A percentile compares a stretch with the other conserved stretches of the same genome.
Evolutionary conservation across 768 basidiomycete species (phyloP).

Genomic region (Leccinellum albellum): DNA sequence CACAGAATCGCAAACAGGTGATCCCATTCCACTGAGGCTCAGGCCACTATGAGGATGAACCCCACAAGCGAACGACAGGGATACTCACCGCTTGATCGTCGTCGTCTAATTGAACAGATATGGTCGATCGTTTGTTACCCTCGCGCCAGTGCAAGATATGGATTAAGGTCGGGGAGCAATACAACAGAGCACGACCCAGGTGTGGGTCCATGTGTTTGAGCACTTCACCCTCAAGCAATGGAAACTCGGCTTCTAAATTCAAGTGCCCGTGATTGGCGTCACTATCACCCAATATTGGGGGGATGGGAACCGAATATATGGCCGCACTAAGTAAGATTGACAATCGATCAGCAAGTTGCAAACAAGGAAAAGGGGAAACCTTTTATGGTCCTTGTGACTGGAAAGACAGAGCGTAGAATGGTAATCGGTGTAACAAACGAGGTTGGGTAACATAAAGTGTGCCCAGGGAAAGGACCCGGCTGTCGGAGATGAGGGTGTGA

Average conservation of each 20-base stretch:
- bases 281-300: not conserved
- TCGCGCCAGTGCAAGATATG: conserved; percentile 40
- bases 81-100: conserved; percentile 33
- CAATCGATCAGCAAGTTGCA: not conserved
- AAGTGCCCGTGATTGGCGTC: not conserved
- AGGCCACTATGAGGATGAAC: not conserved
- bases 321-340: conserved; percentile 5
- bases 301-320: conserved; percentile 13
- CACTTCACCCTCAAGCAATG: conserved; percentile 12
- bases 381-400: not conserved
- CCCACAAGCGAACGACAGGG: not conserved
- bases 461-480: conserved; percentile 8
- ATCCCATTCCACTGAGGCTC: conserved; percentile 39
- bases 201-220: conserved; percentile 36
- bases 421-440: conserved; percentile 1
- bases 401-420: conserved; percentile 12
- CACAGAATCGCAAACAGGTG: conserved; percentile 43
- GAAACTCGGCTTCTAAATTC: conserved; percentile 12
- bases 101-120: conserved; percentile 24
- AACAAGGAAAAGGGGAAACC: conserved; percentile 7
- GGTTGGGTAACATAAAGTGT: conserved; percentile 5
- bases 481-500: not conserved
- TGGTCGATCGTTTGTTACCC: conserved; percentile 14
- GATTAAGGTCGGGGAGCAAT: conserved; percentile 28
- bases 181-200: conserved; percentile 30